Percentiles rank a stretch among this genome's conserved stretches.
These are phyloP conservation scores for Cladosporium velox DNA, from an alignment of 2,329 filamentous ascomycete genomes.

Conservation along the genomic window DNA sequence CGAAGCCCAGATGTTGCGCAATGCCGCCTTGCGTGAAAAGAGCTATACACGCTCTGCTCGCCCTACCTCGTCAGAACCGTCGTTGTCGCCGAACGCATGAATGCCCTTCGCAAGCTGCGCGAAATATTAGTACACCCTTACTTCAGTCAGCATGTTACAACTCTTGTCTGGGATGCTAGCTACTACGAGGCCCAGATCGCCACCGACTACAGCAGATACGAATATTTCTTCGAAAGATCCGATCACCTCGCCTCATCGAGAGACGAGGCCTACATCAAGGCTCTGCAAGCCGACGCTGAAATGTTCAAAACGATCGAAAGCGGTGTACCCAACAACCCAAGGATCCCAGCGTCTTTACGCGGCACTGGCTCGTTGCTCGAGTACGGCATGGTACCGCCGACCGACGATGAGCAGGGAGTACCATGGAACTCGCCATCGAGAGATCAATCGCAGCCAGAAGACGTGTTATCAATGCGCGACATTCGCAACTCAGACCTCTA, in stretches of 20 bases:
- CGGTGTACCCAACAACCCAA: background rate
- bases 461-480: background rate
- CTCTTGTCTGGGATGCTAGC: background rate
- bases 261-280: background rate
- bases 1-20: background rate
- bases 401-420: background rate
- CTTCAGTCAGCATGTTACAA: background rate
- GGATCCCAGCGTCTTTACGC: background rate
- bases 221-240: background rate
- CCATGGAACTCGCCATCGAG: background rate
- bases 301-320: background rate
- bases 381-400: background rate
- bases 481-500: background rate
- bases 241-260: background rate
- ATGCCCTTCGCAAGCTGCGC: background rate
- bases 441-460: background rate
- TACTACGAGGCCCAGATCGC: background rate
- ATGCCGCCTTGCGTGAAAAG: background rate
- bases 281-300: background rate
- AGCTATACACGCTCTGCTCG: background rate
- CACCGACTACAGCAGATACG: background rate
- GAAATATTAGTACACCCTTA: background rate
- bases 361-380: background rate
- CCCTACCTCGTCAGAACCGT: background rate
- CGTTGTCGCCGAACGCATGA: background rate